phyloP scores from a whole-genome alignment of 176 grass and related monocot species.

The Juncus effusus region DNA sequence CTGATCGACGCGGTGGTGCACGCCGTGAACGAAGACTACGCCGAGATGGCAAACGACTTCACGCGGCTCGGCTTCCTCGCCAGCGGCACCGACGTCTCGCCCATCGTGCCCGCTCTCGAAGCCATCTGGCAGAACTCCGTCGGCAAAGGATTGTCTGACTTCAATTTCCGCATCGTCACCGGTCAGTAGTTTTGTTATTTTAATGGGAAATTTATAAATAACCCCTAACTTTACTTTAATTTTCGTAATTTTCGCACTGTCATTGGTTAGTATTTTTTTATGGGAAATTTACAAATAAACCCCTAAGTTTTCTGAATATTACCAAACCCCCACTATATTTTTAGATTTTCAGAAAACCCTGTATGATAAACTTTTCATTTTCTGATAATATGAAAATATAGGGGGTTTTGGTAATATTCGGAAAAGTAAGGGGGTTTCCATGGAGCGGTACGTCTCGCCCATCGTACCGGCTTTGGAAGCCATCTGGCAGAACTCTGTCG shows the following conservation, averaged over 20 bases:
- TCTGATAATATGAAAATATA: no score
- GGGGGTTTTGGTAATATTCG: no score
- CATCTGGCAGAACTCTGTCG: constrained; percentile 98
- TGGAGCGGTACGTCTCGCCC: constrained; percentile 70
- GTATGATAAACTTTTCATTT: no score
- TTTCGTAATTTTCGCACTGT: constrained; percentile 13
- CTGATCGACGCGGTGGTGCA: constrained; percentile 96
- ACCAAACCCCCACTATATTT: no score
- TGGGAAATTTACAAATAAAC: no score
- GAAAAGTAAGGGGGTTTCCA: no score
- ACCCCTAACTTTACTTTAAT: constrained; percentile 9
- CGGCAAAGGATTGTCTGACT: constrained; percentile 92
- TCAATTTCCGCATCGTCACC: constrained; percentile 97
- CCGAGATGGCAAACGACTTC: constrained; percentile 99
- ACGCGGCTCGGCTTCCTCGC: constrained; percentile 97
- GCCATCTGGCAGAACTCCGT: constrained; percentile 98
- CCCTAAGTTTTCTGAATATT: no score
- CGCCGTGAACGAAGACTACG: constrained; percentile 98
- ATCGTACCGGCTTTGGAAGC: constrained; percentile 92
- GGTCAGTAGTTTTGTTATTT: constrained; percentile 41
- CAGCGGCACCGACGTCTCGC: constrained; percentile 83
- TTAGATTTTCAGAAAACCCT: no score
- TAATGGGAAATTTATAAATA: constrained; percentile 4
- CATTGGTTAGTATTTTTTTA: no score
- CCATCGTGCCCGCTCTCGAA: constrained; percentile 90